Evolutionary conservation across 148 eudicot species (phyloP).

Genomic region (Polygonum maritimum): DNA sequence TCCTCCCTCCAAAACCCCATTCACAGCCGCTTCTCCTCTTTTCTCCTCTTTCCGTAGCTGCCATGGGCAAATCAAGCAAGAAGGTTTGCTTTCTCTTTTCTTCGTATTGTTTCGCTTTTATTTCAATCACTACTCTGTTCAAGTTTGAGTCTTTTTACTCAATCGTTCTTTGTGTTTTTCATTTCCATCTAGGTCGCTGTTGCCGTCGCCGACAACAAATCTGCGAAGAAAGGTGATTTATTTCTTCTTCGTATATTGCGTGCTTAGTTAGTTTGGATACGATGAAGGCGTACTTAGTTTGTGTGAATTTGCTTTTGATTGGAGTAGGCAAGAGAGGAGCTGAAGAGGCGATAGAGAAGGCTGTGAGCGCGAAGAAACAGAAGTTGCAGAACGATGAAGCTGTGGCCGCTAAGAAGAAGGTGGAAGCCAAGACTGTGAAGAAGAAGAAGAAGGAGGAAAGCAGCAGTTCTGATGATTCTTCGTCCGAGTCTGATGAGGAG

Average conservation of each 20-base stretch:
- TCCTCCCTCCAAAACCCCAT: background rate
- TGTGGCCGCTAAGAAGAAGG: conserved; percentile 23
- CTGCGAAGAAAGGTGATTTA: conserved; percentile 39
- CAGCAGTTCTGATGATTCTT: conserved; percentile 27
- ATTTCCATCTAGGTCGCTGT: conserved; percentile 23
- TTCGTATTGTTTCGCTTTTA: background rate
- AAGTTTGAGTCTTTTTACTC: background rate
- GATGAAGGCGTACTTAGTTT: background rate
- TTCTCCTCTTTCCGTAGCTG: background rate
- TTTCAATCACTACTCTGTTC: background rate
- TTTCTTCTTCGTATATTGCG: background rate
- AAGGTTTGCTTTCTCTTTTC: background rate
- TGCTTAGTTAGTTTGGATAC: background rate
- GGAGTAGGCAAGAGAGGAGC: conserved; percentile 51
- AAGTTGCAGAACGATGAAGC: conserved; percentile 28
- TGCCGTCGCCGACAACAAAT: conserved; percentile 15
- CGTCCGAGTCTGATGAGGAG: conserved; percentile 34
- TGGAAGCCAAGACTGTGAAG: conserved; percentile 17
- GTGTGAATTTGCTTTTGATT: background rate
- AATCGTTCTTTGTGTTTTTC: background rate
- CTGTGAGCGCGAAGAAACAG: conserved; percentile 35
- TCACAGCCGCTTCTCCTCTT: background rate
- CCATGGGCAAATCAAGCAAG: conserved; percentile 10
- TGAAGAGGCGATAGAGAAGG: conserved; percentile 27
- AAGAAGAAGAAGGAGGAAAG: conserved; percentile 28